A percentile compares a stretch with the other conserved stretches of the same genome.
These are phyloP conservation scores for Apophysomyces elegans DNA, from an alignment of 371 early-diverging fungal genomes.

Conservation along the genomic window DNA sequence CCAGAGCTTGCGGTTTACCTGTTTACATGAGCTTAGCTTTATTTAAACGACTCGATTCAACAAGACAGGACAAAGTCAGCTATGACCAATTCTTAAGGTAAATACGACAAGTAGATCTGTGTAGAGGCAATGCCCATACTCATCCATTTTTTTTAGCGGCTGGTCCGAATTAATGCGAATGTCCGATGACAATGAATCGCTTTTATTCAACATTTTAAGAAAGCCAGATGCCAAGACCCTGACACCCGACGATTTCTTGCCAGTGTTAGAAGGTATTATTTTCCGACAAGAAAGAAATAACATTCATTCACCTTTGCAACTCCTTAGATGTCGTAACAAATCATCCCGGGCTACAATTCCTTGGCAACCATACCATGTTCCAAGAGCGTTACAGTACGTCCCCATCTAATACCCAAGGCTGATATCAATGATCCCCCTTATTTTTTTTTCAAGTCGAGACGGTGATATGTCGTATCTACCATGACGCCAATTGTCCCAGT, in stretches of 20 bases:
- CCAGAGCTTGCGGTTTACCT: slow-evolving; percentile 56
- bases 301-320: slow-evolving; percentile 34
- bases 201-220: slow-evolving; percentile 47
- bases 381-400: slow-evolving; percentile 79
- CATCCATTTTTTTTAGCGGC: slow-evolving; percentile 29
- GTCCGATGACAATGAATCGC: slow-evolving; percentile 46
- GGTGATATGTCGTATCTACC: slow-evolving; percentile 82
- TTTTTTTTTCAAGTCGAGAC: slow-evolving; percentile 53
- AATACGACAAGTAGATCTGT: slow-evolving; percentile 12
- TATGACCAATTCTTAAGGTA: slow-evolving; percentile 1
- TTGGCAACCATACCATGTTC: slow-evolving; percentile 77
- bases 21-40: slow-evolving; percentile 59
- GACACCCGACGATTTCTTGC: slow-evolving; percentile 49
- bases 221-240: slow-evolving; percentile 32
- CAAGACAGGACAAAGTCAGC: slow-evolving; percentile 6
- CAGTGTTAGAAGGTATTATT: slow-evolving; percentile 51
- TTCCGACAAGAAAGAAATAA: slow-evolving; percentile 31
- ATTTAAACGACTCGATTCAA: slow-evolving; percentile 46
- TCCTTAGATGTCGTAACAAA: slow-evolving; percentile 64
- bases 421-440: background rate
- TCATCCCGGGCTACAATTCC: slow-evolving; percentile 87
- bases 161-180: slow-evolving; percentile 37
- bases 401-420: too few species aligned
- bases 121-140: background rate
- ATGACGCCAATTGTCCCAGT: slow-evolving; percentile 61